Evolutionary conservation across 1,284 basidiomycete genomes (phyloP).

Genomic region (Agroathelia rolfsii): DNA sequence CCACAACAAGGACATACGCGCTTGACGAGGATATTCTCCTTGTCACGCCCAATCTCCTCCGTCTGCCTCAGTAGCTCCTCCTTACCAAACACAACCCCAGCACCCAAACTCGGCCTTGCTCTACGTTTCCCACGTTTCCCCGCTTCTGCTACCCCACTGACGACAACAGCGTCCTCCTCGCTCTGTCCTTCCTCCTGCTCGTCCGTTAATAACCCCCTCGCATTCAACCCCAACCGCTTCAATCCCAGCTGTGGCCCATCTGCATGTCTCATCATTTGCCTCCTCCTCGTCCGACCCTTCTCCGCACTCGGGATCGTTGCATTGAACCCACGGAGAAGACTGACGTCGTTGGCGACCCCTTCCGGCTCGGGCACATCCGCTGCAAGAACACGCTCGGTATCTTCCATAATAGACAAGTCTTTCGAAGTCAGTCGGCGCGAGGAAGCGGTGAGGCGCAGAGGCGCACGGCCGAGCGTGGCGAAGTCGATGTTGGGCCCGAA

Average conservation of each 20-base stretch:
- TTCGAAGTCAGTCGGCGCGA: slow-evolving; percentile 65
- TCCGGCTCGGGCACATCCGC: slow-evolving; percentile 63
- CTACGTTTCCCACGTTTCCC: slow-evolving; percentile 38
- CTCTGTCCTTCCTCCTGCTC: slow-evolving; percentile 50
- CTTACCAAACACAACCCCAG: slow-evolving; percentile 63
- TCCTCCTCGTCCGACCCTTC: slow-evolving; percentile 60
- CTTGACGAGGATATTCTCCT: slow-evolving; percentile 81
- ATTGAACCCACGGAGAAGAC: slow-evolving; percentile 79
- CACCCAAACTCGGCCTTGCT: slow-evolving; percentile 58
- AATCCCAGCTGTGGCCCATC: slow-evolving; percentile 70
- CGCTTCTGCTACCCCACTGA: slow-evolving; percentile 30
- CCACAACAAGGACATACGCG: slow-evolving; percentile 55
- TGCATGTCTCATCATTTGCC: slow-evolving; percentile 74
- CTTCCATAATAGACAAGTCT: slow-evolving; percentile 78
- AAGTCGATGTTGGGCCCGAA: no score
- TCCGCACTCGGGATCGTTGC: slow-evolving; percentile 87
- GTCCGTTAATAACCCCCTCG: slow-evolving; percentile 64
- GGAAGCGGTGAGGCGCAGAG: slow-evolving; percentile 55
- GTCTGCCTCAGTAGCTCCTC: slow-evolving; percentile 77
- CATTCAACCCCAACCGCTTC: slow-evolving; percentile 68
- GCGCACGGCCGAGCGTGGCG: slow-evolving; percentile 63
- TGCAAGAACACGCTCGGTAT: slow-evolving; percentile 66
- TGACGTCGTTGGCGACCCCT: slow-evolving; percentile 54
- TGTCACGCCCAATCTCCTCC: slow-evolving; percentile 79
- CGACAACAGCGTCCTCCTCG: slow-evolving; percentile 57